These are phyloP conservation scores for Arthromyces matolae DNA, from an alignment of 768 basidiomycete genomes.

Conservation along the genomic window DNA sequence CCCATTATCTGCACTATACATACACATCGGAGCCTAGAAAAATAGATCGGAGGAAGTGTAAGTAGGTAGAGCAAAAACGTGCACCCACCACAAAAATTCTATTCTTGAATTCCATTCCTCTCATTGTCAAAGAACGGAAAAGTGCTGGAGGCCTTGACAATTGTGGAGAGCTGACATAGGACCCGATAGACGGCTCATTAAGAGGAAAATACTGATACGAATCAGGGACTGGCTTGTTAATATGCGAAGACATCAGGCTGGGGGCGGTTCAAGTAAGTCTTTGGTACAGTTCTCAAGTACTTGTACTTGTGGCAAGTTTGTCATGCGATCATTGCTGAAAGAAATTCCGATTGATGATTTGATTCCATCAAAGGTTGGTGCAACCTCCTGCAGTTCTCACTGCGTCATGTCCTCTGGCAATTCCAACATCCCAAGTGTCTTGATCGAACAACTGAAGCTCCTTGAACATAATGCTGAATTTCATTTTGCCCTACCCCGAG, in stretches of 20 bases:
- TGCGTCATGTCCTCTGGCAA: slow-evolving; percentile 4
- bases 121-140: slow-evolving; percentile 64
- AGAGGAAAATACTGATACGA: slow-evolving; percentile 55
- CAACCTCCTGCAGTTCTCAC: neutral
- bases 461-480: slow-evolving; percentile 53
- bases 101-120: slow-evolving; percentile 66
- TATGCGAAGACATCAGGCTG: slow-evolving; percentile 23
- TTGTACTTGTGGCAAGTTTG: no score
- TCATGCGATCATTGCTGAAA: neutral
- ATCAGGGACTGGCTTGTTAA: slow-evolving; percentile 48
- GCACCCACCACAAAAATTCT: slow-evolving; percentile 60
- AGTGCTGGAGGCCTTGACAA: slow-evolving; percentile 52
- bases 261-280: no score
- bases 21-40: slow-evolving; percentile 77
- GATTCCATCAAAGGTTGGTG: no score
- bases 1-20: slow-evolving; percentile 72
- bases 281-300: neutral
- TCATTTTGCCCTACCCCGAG: slow-evolving; percentile 38
- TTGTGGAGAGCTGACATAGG: slow-evolving; percentile 15
- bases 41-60: neutral
- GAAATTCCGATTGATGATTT: no score
- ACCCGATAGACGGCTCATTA: slow-evolving; percentile 57
- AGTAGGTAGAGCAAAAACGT: neutral
- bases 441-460: slow-evolving; percentile 42
- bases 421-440: slow-evolving; percentile 22